Evolutionary conservation across 108 stramenopile species (phyloP).

Genomic region (Pseudonitzschia pungens): DNA sequence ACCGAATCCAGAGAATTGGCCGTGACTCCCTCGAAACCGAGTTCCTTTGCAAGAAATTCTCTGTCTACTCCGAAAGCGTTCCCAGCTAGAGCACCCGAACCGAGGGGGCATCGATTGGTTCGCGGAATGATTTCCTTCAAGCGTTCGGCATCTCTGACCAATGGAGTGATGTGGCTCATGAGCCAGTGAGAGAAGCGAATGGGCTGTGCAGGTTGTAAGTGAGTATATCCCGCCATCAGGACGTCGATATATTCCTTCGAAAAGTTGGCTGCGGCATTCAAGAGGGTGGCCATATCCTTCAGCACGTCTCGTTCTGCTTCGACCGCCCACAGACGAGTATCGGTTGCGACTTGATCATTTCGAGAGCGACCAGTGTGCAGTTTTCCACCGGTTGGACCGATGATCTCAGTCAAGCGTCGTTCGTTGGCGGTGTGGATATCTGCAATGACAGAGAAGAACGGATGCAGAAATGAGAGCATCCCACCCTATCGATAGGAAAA

Average conservation of each 20-base stretch:
- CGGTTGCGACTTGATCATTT: slow-evolving; percentile 98
- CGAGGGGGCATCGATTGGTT: slow-evolving; percentile 93
- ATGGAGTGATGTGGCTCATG: slow-evolving; percentile 90
- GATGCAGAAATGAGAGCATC: too few relatives aligned
- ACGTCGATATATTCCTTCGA: slow-evolving; percentile 88
- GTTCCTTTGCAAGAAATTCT: slow-evolving; percentile 84
- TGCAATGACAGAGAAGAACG: too few relatives aligned
- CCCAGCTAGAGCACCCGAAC: slow-evolving; percentile 96
- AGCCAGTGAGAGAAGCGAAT: slow-evolving; percentile 97
- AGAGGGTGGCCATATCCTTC: slow-evolving; percentile 67
- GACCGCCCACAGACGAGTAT: slow-evolving; percentile 95
- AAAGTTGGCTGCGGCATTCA: slow-evolving; percentile 69
- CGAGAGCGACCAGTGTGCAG: slow-evolving; percentile 97
- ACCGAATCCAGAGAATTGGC: slow-evolving; percentile 95
- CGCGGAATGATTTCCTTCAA: slow-evolving; percentile 87
- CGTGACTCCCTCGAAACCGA: slow-evolving; percentile 94
- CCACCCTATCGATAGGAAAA: too few relatives aligned
- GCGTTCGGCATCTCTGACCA: slow-evolving; percentile 92
- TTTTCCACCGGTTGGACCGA: slow-evolving; percentile 94
- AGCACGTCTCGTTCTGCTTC: slow-evolving; percentile 81
- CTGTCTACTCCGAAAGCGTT: slow-evolving; percentile 98
- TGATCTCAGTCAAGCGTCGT: slow-evolving; percentile 94
- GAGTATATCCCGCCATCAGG: slow-evolving; percentile 99
- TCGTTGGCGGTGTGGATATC: slow-evolving; percentile 99
- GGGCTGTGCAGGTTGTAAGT: slow-evolving; percentile 98